Base-by-base conservation (phyloP, 371 early-diverging fungal genomes). In the Fennellomyces sp. region DNA sequence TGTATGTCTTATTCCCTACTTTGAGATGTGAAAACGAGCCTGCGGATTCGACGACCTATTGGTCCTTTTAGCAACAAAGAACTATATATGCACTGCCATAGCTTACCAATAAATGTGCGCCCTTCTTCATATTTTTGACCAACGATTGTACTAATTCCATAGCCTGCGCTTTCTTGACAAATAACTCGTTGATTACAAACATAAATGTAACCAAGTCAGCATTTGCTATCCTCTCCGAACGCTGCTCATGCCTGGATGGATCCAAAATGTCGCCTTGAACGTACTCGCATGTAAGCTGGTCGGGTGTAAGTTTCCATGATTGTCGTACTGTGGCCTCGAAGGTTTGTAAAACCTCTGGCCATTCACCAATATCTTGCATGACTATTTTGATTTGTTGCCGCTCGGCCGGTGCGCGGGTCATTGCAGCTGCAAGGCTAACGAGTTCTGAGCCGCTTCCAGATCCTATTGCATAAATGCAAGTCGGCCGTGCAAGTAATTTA, bases 141-240 rank as follows among this genome's bases (percentile, higher is more conserved):
- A 95, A 63, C 11, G 76, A 68, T 31, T 88, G 84, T 33, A 95
- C 83, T 49, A 96, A 79, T 30, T 78, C 70, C 83, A 93, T 91
- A 17, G 94, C 91, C 31, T 82, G 68, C 39, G 70, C 64, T 69
- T 95, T 94, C 61, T 87, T 87, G 25, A 87, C 83, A 73, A 96
- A 91, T 8, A 96, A 71, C 64, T 96, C 97, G 62, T 95, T 95
- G 76, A 95, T 83, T 3, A 96, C 87, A 84, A 95, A 96, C 87
- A 94, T 86, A 48, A 91, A 88, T 1, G 95, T 95, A 33, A 94
- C 86, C 47, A 95, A 64, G 65, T 90, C 83, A 0, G 94, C 85
- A 26, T 72, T 47, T 41, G 79, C 80, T 31, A 89, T 83, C 5
- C 78, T 66, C 26, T 75, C 65, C 5, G 64, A 65, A 5, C 84